These are phyloP conservation scores for Claviceps spartinae DNA, from an alignment of 2,329 filamentous ascomycete species.

Conservation along the genomic window DNA sequence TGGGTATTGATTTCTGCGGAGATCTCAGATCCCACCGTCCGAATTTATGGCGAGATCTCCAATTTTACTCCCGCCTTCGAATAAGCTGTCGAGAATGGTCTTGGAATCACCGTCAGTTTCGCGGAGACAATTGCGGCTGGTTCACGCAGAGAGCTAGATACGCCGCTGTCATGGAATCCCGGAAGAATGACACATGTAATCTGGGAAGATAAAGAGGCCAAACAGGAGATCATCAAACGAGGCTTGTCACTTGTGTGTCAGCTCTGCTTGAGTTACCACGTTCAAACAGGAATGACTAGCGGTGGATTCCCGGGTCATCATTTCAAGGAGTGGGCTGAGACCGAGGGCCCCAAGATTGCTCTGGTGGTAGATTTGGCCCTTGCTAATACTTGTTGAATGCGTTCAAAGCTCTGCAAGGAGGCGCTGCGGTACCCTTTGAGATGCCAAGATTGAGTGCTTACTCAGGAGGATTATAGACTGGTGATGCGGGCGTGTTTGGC, in stretches of 20 bases:
- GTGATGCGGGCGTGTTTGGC: slow-evolving; percentile 72
- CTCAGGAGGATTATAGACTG: slow-evolving; percentile 41
- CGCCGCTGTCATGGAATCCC: slow-evolving; percentile 51
- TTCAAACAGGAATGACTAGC: slow-evolving; percentile 57
- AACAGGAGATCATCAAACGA: slow-evolving; percentile 34
- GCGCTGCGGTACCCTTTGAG: background rate
- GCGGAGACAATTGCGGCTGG: slow-evolving; percentile 51
- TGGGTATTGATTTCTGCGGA: slow-evolving; percentile 68
- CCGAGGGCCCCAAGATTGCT: slow-evolving; percentile 45
- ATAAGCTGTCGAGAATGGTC: slow-evolving; percentile 36
- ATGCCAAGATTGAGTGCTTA: background rate
- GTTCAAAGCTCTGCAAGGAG: too few species aligned
- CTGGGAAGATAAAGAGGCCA: slow-evolving; percentile 50
- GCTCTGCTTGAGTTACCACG: slow-evolving; percentile 69
- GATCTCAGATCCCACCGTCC: slow-evolving; percentile 52
- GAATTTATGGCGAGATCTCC: slow-evolving; percentile 41
- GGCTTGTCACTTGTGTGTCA: slow-evolving; percentile 44
- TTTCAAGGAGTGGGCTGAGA: slow-evolving; percentile 57
- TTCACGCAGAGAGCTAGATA: slow-evolving; percentile 44
- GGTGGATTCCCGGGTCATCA: slow-evolving; percentile 59
- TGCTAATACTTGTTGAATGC: background rate
- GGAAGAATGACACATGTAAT: slow-evolving; percentile 68
- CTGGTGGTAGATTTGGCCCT: slow-evolving; percentile 44
- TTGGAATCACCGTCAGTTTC: slow-evolving; percentile 65
- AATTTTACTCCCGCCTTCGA: slow-evolving; percentile 46